Base-by-base conservation (phyloP, 1,284 basidiomycete species). In the Schizophyllum amplum region DNA sequence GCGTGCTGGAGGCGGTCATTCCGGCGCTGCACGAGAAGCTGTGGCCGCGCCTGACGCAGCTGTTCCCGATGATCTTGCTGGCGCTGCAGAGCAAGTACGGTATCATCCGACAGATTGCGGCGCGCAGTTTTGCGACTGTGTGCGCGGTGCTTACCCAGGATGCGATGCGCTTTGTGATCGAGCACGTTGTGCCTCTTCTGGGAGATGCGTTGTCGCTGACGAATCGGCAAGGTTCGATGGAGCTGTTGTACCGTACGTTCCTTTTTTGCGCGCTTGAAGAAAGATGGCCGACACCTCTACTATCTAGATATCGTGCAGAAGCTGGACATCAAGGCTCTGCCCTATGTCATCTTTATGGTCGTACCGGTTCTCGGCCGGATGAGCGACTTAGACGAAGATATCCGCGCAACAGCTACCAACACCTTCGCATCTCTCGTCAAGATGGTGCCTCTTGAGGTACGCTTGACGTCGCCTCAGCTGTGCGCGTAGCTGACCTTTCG, bases 381-480 rank as follows among this genome's bases (percentile, higher is more conserved):
- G 97, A 98, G 94, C 63, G 97, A 99, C 71, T 69, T 85, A 2
- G 89, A 99, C 67, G 93, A 96, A 62, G 87, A 92, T 60, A 88
- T 97, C 52, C 87, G 97, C 21, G 84, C 96, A 46, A 86, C 94
- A 4, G 90, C 97, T 0, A 98, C 97, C 6, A 94, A 94, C 67
- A 97, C 95, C 0, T 99, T 99, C 69, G 97, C 97, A 0, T 90
- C 93, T 1, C 76, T 99, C n/a, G 92, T 99, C 64, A 98, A 99
- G 77, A 96, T 99, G 89, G 94, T 99, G 5, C 97, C 97, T 4
- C 80, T 99, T 0, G 97, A 99, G 80, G 92, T 92, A 59, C 62
- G 77, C 60, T 33, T 1, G 52, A 6, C 17, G 50, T 52, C 24
- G 49, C 26, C 46, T n/a, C 20, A 33, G 24, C 5, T 4, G 4